Percentiles rank a stretch among this genome's conserved stretches.
Conservation (phyloP, 2,329 filamentous ascomycete species). For the Fusarium euwallaceae region DNA sequence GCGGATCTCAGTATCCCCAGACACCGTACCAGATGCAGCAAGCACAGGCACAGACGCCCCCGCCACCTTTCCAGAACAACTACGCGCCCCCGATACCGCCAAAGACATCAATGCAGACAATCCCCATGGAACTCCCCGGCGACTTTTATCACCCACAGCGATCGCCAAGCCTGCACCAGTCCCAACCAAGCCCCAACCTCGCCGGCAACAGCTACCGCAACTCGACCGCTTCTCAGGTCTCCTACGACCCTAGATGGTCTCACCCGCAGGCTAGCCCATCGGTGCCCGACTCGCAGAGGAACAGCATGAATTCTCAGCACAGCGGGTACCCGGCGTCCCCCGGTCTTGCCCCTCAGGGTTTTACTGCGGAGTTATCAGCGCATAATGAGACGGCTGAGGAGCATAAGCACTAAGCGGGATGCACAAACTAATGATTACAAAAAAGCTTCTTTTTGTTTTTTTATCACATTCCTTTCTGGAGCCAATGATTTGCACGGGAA, state of each 20-base stretch:
- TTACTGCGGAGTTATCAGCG: slow-evolving; percentile 59
- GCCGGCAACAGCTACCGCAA: slow-evolving; percentile 36
- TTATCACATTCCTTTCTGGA: not conserved
- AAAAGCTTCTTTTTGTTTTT: slow-evolving; percentile 5
- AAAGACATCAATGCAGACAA: slow-evolving; percentile 42
- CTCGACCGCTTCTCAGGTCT: slow-evolving; percentile 38
- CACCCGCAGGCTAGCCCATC: slow-evolving; percentile 47
- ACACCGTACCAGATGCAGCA: slow-evolving; percentile 40
- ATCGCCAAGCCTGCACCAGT: slow-evolving; percentile 46
- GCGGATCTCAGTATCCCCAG: slow-evolving; percentile 34
- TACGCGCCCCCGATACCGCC: slow-evolving; percentile 43
- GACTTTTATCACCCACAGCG: slow-evolving; percentile 62
- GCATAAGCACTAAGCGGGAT: slow-evolving; percentile 43
- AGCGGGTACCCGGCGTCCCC: slow-evolving; percentile 53
- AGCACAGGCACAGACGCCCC: slow-evolving; percentile 38
- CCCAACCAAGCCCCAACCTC: slow-evolving; percentile 40
- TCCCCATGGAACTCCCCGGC: slow-evolving; percentile 61
- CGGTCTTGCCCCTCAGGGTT: slow-evolving; percentile 56
- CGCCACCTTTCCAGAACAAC: slow-evolving; percentile 31
- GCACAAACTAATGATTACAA: not conserved
- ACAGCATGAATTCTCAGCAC: slow-evolving; percentile 46
- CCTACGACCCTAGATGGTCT: slow-evolving; percentile 59
- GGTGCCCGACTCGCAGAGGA: slow-evolving; percentile 39
- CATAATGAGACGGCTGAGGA: slow-evolving; percentile 64
- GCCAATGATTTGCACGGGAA: not conserved